Evolutionary conservation across 768 basidiomycete species (phyloP).

Genomic region (Terana coerulea): DNA sequence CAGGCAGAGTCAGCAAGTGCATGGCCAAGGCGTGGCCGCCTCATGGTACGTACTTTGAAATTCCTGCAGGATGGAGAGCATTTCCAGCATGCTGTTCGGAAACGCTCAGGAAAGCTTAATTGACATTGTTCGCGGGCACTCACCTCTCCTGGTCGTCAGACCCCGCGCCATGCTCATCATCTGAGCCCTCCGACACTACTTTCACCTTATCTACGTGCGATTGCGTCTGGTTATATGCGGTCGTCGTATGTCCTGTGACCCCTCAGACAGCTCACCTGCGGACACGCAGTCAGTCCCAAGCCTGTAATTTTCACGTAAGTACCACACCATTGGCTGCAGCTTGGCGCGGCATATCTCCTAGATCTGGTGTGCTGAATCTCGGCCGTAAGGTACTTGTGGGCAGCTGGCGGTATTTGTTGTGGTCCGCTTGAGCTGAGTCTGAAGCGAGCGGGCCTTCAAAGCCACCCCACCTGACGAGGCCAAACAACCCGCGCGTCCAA

Average conservation of each 20-base stretch:
- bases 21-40: not conserved
- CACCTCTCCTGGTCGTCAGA: not conserved
- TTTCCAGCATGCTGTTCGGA: constrained; percentile 24
- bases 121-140: not conserved
- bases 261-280: not conserved
- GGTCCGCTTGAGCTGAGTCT: not conserved
- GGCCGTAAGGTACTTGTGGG: not conserved
- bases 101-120: too few relatives aligned
- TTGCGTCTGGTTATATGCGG: not conserved
- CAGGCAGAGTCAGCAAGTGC: not conserved
- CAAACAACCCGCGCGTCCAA: not conserved
- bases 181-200: not conserved
- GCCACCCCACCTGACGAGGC: not conserved
- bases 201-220: not conserved
- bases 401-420: constrained; percentile 1
- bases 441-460: not conserved
- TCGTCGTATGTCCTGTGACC: too few relatives aligned
- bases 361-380: not conserved
- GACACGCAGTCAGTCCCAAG: too few relatives aligned
- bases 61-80: constrained; percentile 24
- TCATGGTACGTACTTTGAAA: constrained; percentile 23
- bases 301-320: too few relatives aligned
- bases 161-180: not conserved
- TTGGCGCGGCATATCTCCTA: not conserved
- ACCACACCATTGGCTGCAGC: not conserved